Evolutionary conservation across 306 rosid genomes (phyloP).

Genomic region (Prunus padus): DNA sequence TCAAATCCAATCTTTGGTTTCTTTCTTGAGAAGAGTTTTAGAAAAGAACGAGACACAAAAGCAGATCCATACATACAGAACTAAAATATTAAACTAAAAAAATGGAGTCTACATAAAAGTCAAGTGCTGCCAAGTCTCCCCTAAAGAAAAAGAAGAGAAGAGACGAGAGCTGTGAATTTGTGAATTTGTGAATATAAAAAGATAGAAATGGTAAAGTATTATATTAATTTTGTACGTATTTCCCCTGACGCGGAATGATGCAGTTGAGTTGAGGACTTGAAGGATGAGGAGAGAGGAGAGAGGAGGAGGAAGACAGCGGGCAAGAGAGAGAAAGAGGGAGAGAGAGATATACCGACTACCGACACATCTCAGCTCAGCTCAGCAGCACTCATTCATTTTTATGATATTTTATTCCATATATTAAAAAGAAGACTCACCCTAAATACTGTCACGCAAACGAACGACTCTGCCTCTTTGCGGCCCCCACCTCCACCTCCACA

Average conservation of each 20-base stretch:
- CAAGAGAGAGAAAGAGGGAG: not conserved
- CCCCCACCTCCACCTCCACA: too few relatives aligned
- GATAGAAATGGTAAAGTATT: too few relatives aligned
- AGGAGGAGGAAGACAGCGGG: not conserved
- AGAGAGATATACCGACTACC: conserved; percentile 4
- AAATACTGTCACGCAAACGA: too few relatives aligned
- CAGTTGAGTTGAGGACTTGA: not conserved
- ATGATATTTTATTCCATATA: not conserved
- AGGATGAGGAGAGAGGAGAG: too few relatives aligned
- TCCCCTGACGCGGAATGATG: conserved; percentile 6
- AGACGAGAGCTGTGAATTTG: too few relatives aligned
- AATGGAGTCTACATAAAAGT: conserved; percentile 10
- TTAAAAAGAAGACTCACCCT: not conserved
- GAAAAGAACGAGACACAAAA: not conserved
- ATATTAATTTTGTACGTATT: not conserved
- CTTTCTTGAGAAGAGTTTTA: not conserved
- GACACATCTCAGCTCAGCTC: conserved; percentile 12
- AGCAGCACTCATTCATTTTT: not conserved
- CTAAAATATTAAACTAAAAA: not conserved
- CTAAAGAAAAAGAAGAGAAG: too few relatives aligned
- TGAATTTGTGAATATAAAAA: too few relatives aligned
- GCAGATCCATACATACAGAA: conserved; percentile 14
- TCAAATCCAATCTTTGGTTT: conserved; percentile 1
- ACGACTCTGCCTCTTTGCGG: too few relatives aligned
- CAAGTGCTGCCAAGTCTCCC: not conserved